Conservation (phyloP, 2,329 filamentous ascomycete species). For the Colletotrichum sp. region DNA sequence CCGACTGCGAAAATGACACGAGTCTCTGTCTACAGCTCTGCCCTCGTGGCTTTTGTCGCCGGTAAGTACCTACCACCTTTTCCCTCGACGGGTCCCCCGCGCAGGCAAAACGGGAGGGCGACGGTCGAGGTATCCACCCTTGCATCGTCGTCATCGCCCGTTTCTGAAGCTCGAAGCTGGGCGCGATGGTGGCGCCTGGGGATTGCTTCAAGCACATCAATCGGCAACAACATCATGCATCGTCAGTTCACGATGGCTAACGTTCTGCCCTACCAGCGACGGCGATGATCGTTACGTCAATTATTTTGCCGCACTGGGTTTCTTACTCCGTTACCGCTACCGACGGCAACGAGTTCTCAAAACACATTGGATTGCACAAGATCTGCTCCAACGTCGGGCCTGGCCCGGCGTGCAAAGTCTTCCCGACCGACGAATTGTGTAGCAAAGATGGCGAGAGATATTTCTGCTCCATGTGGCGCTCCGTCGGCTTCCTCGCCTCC, state of each 20-base stretch:
- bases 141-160: slow-evolving; percentile 16
- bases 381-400: slow-evolving; percentile 74
- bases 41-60: slow-evolving; percentile 46
- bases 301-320: slow-evolving; percentile 75
- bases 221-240: background rate
- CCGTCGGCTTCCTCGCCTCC: slow-evolving; percentile 85
- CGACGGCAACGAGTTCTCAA: slow-evolving; percentile 51
- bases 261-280: slow-evolving; percentile 56
- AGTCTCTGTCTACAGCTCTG: slow-evolving; percentile 45
- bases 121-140: background rate
- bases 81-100: background rate
- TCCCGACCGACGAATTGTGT: slow-evolving; percentile 74
- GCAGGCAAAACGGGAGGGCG: background rate
- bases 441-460: slow-evolving; percentile 63
- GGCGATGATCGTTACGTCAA: slow-evolving; percentile 72
- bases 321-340: slow-evolving; percentile 62
- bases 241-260: slow-evolving; percentile 29
- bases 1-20: slow-evolving; percentile 42
- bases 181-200: background rate
- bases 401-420: slow-evolving; percentile 64
- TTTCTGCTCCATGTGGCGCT: slow-evolving; percentile 94
- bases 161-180: background rate
- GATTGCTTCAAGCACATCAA: background rate
- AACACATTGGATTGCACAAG: slow-evolving; percentile 79
- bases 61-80: slow-evolving; percentile 37